These are phyloP conservation scores for Lactarius tabidus DNA, from an alignment of 768 basidiomycete species.

Conservation along the genomic window DNA sequence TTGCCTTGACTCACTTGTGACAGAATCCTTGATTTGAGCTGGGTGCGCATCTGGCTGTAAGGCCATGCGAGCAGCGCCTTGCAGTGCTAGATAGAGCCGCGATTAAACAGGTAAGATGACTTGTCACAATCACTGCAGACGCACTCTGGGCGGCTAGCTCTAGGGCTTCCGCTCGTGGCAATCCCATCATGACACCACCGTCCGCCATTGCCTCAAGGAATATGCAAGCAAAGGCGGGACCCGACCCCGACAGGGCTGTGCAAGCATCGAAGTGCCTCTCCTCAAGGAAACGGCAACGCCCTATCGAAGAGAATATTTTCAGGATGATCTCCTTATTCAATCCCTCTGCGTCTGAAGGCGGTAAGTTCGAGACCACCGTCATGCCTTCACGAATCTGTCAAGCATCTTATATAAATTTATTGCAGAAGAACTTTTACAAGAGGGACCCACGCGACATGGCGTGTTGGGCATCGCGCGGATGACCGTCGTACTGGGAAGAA, in stretches of 20 bases:
- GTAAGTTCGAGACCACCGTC: constrained; percentile 85
- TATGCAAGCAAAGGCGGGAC: constrained; percentile 95
- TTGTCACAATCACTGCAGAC: constrained; percentile 27
- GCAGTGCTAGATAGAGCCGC: constrained; percentile 56
- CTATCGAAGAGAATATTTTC: constrained; percentile 96
- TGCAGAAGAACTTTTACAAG: not conserved
- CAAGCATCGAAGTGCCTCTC: constrained; percentile 99
- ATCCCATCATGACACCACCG: constrained; percentile 99
- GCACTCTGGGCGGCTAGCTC: constrained; percentile 94
- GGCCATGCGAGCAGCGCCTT: constrained; percentile 95
- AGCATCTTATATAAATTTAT: not conserved
- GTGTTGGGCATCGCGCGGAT: constrained; percentile 99
- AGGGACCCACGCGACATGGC: constrained; percentile 75
- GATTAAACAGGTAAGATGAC: not conserved
- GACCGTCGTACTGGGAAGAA: constrained; percentile 71
- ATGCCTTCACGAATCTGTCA: constrained; percentile 95
- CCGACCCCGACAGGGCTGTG: constrained; percentile 93
- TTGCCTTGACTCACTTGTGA: constrained; percentile 68
- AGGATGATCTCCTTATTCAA: constrained; percentile 70
- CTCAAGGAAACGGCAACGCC: constrained; percentile 91
- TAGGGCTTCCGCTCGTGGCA: constrained; percentile 88
- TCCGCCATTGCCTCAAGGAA: constrained; percentile 99
- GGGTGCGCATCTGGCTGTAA: constrained; percentile 87
- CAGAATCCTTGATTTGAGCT: constrained; percentile 94
- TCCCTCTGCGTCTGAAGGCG: constrained; percentile 47